These are phyloP conservation scores for Apophysomyces variabilis DNA, from an alignment of 371 early-diverging fungal species.

Conservation along the genomic window DNA sequence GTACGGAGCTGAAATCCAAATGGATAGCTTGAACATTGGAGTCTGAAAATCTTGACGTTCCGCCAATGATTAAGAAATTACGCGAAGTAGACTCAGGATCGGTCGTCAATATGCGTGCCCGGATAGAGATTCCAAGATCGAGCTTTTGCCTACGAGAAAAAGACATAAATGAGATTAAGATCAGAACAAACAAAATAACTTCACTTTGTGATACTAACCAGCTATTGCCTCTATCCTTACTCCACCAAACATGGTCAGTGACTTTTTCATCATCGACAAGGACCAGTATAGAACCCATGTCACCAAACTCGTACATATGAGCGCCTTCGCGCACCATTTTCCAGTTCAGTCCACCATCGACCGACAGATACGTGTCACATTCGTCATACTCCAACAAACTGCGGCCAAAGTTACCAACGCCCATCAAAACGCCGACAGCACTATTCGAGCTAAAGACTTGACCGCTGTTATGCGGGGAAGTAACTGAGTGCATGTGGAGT, in stretches of 20 bases:
- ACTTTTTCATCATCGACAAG: constrained; percentile 77
- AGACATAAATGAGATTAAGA: constrained; percentile 14
- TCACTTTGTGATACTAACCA: constrained; percentile 61
- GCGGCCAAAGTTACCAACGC: constrained; percentile 88
- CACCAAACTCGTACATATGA: constrained; percentile 90
- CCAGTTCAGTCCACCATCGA: constrained; percentile 92
- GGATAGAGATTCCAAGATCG: constrained; percentile 52
- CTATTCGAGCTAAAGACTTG: constrained; percentile 72
- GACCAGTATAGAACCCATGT: constrained; percentile 82
- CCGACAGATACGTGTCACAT: constrained; percentile 83
- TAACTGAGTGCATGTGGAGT: constrained; percentile 89
- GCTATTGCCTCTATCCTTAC: constrained; percentile 77
- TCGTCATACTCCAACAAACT: constrained; percentile 69
- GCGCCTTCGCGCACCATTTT: constrained; percentile 74
- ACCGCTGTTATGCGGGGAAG: constrained; percentile 66
- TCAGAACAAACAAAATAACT: background rate
- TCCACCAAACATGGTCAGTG: constrained; percentile 73
- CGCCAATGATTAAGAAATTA: constrained; percentile 59
- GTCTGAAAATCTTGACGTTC: constrained; percentile 33
- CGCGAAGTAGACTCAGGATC: constrained; percentile 70
- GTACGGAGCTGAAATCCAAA: constrained; percentile 73
- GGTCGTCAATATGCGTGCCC: constrained; percentile 62
- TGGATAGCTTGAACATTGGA: constrained; percentile 55
- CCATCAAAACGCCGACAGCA: constrained; percentile 88
- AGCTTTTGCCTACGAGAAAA: constrained; percentile 28